Conservation (phyloP, 805 yeast species). For the Vanderwaltozyma verrucispora region DNA sequence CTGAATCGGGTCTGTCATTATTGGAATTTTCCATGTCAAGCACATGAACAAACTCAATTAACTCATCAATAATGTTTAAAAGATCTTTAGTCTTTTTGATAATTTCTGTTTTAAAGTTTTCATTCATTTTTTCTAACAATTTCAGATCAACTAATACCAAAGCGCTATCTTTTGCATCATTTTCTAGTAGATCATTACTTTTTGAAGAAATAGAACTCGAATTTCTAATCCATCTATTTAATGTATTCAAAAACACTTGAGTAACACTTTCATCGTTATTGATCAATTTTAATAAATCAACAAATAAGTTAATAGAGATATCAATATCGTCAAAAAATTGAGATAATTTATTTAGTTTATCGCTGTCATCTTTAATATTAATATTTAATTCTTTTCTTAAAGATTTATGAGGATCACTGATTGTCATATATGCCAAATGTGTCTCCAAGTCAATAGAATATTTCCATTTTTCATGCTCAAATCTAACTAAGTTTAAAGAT, state of each 20-base stretch:
- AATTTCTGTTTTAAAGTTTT: constrained; percentile 43
- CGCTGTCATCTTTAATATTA: constrained; percentile 3
- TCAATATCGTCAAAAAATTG: constrained; percentile 37
- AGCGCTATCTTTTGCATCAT: constrained; percentile 38
- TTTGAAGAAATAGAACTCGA: background rate
- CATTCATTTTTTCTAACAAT: constrained; percentile 51
- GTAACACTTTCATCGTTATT: constrained; percentile 37
- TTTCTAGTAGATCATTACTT: background rate
- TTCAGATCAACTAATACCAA: constrained; percentile 48
- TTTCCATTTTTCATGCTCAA: constrained; percentile 29
- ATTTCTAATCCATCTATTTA: constrained; percentile 50
- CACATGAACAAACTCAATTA: constrained; percentile 23
- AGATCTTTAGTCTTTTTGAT: constrained; percentile 42
- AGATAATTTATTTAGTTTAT: constrained; percentile 6
- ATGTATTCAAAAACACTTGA: constrained; percentile 37
- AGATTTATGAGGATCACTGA: constrained; percentile 1
- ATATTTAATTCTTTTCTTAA: background rate
- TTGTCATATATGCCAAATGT: constrained; percentile 27
- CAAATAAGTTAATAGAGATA: constrained; percentile 31
- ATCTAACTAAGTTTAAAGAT: constrained; percentile 24
- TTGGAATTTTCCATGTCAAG: constrained; percentile 13
- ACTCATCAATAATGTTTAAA: constrained; percentile 37
- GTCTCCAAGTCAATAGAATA: constrained; percentile 29
- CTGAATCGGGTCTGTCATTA: constrained; percentile 21
- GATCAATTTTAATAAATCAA: constrained; percentile 38